Percentiles rank a stretch among this genome's conserved stretches.
Evolutionary conservation across 129 eudicot species (phyloP).

Genomic region (Calendula officinalis): DNA sequence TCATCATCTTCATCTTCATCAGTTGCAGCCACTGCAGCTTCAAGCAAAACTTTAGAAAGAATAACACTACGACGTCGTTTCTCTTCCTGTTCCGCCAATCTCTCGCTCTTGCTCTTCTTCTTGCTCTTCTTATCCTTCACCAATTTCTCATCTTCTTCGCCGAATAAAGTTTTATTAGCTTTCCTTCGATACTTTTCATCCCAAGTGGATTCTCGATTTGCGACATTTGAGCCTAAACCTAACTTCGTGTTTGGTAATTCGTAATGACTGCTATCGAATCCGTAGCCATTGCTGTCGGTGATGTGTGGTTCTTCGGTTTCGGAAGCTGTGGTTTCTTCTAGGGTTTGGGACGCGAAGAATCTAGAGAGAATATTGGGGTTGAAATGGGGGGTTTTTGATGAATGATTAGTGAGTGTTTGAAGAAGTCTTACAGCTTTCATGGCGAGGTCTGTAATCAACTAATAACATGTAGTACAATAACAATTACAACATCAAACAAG

Average conservation of each 20-base stretch:
- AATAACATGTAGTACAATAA: slow-evolving; percentile 6
- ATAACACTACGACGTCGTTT: slow-evolving; percentile 44
- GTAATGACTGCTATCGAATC: slow-evolving; percentile 63
- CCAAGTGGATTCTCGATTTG: slow-evolving; percentile 43
- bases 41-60: slow-evolving; percentile 55
- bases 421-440: slow-evolving; percentile 64
- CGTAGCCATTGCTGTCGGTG: slow-evolving; percentile 31
- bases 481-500: not conserved
- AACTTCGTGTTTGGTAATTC: slow-evolving; percentile 31
- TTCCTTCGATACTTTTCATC: slow-evolving; percentile 63
- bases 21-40: slow-evolving; percentile 49
- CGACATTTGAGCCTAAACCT: slow-evolving; percentile 13
- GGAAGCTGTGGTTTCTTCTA: slow-evolving; percentile 22
- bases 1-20: slow-evolving; percentile 50
- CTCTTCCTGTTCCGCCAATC: slow-evolving; percentile 47
- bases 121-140: slow-evolving; percentile 24
- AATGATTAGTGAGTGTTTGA: slow-evolving; percentile 8
- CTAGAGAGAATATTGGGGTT: slow-evolving; percentile 26
- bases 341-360: slow-evolving; percentile 42
- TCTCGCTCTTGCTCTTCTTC: slow-evolving; percentile 28
- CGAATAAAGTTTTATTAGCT: slow-evolving; percentile 51
- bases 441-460: slow-evolving; percentile 15
- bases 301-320: slow-evolving; percentile 16
- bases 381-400: slow-evolving; percentile 17
- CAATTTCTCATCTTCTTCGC: slow-evolving; percentile 37